Evolutionary conservation across 345 rosid genomes (phyloP), one percentile per base, ranked within the genome.

Genomic region (Ceriops zippeliana): DNA sequence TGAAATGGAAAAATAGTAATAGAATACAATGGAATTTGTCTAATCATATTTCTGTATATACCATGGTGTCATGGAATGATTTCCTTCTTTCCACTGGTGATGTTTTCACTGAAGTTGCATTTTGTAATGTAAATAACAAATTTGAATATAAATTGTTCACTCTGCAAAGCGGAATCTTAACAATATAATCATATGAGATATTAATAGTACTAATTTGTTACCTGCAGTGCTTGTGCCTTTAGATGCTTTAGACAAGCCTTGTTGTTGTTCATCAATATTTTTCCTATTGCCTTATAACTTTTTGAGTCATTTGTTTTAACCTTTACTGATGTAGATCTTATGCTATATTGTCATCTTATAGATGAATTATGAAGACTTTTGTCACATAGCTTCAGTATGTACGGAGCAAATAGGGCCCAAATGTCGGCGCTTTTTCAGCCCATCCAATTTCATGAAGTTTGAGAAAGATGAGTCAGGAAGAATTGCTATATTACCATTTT

Each of bases 331-430:
- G 42, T 68, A 81, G 34, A 76, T 21, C 63, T 67, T 53, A 9
- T 68, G 47, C 21, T 54, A 8, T 65, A 4, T 37, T 76, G 31
- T 65, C 35, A 64, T 58, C 38, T 69, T 83, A 63, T 81, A 92
- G 99, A 95, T 92, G 99, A 92, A 92, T 79, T 95, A 95, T 76
- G 98, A 95, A 82, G 99, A 95, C 78, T 95, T 95, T 80, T 95
- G 99, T 74, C 98, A 92, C 77, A 95, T 95, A 79, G 93, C 99
- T 38, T 90, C 99, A 7, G 91, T 95, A 27, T 95, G 99, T 72
- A 86, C 96, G 17, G 97, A 92, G 76, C 99, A 95, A 83, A 95
- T 95, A 66, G 99, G 99, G 35, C 96, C 98, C 71, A 95, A 90
- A 72, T 95, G 98, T 58, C 89, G 97, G 30, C 93, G 97, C 19